Evolutionary conservation across 768 basidiomycete genomes (phyloP).

Genomic region (Amanita fuliginea): DNA sequence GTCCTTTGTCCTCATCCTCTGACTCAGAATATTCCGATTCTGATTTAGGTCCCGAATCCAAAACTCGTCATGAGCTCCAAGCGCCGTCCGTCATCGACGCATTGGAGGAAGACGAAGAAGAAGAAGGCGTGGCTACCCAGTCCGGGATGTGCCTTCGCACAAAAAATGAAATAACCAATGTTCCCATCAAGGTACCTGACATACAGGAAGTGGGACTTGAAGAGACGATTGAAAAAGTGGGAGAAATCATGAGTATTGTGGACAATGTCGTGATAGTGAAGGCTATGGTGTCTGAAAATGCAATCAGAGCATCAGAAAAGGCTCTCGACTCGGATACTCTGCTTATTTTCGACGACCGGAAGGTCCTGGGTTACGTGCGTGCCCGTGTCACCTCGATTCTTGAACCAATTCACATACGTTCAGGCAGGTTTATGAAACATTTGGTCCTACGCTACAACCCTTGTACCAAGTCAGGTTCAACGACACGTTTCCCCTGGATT

Average conservation of each 20-base stretch:
- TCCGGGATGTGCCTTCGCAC: slow-evolving; percentile 43
- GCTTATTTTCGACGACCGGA: slow-evolving; percentile 81
- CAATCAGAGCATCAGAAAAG: slow-evolving; percentile 38
- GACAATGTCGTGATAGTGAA: slow-evolving; percentile 65
- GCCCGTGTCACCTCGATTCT: not conserved
- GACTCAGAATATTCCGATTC: slow-evolving; percentile 25
- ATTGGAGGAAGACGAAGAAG: slow-evolving; percentile 51
- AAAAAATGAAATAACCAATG: slow-evolving; percentile 58
- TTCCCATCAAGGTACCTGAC: slow-evolving; percentile 49
- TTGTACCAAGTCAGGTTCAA: slow-evolving; percentile 84
- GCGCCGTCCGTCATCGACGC: slow-evolving; percentile 18
- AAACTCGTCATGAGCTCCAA: slow-evolving; percentile 8
- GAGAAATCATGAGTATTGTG: slow-evolving; percentile 68
- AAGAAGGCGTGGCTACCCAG: slow-evolving; percentile 31
- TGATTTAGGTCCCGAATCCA: slow-evolving; percentile 11
- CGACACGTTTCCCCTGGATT: slow-evolving; percentile 48
- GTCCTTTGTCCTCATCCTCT: slow-evolving; percentile 25
- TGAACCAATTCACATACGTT: slow-evolving; percentile 9
- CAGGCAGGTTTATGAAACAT: slow-evolving; percentile 82
- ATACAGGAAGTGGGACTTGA: slow-evolving; percentile 49
- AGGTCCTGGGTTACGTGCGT: slow-evolving; percentile 84
- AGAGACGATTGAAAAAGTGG: slow-evolving; percentile 66
- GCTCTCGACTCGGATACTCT: slow-evolving; percentile 85
- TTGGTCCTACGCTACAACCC: slow-evolving; percentile 86
- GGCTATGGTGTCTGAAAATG: slow-evolving; percentile 36